Percentiles rank a stretch among this genome's conserved stretches.
Conservation (phyloP, 345 rosid genomes). For the Eutrema heterophyllum region DNA sequence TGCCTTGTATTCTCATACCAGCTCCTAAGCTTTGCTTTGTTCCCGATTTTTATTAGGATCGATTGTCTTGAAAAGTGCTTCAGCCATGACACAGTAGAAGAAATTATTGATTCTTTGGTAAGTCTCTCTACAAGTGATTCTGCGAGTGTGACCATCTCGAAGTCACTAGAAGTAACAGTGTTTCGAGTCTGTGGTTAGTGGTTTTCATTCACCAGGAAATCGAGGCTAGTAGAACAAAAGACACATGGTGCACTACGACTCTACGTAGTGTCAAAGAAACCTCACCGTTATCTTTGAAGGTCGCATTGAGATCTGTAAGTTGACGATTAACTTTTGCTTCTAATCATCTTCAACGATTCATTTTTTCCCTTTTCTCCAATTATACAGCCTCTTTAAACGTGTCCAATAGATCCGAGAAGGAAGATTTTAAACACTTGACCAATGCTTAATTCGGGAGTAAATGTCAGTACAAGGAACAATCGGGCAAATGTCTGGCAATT, state of each 20-base stretch:
- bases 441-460: constrained; percentile 77
- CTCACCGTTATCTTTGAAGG: constrained; percentile 90
- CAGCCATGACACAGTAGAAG: constrained; percentile 75
- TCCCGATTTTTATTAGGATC: constrained; percentile 41
- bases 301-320: constrained; percentile 88
- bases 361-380: background rate
- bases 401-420: constrained; percentile 69
- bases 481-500: constrained; percentile 47
- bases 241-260: constrained; percentile 62
- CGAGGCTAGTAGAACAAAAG: constrained; percentile 53
- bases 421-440: constrained; percentile 74
- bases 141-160: background rate
- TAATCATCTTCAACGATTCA: background rate
- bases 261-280: constrained; percentile 61
- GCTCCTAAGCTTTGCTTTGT: constrained; percentile 7
- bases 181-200: constrained; percentile 5
- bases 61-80: constrained; percentile 71
- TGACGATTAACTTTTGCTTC: background rate
- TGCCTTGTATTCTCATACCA: constrained; percentile 1
- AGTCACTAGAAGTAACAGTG: background rate
- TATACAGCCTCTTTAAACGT: background rate
- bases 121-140: constrained; percentile 24
- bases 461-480: constrained; percentile 75
- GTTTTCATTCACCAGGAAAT: constrained; percentile 48
- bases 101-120: constrained; percentile 78